Evolutionary conservation across 768 basidiomycete genomes (phyloP), one percentile per base, ranked within the genome.

Genomic region (Psilocybe tampanensis): DNA sequence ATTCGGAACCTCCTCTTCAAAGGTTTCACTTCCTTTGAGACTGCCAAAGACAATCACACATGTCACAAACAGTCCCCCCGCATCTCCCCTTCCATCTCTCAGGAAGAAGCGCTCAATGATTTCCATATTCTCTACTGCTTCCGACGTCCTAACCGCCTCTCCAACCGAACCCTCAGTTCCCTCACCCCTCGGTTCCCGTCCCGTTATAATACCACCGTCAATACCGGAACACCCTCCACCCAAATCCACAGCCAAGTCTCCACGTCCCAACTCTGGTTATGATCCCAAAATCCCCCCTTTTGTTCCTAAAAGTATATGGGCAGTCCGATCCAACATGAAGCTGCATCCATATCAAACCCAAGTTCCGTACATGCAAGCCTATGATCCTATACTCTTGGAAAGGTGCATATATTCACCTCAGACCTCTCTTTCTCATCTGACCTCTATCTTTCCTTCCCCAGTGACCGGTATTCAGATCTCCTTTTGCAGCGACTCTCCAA

Each of bases 341-440:
- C 66, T 84, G 21, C 86, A 88, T 62, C 83, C 86, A 2, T 85
- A 83, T 59, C 64, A 76, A 2, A 64, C 59, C 7, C 68, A 75
- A 17, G 82, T 78, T 13, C 80, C 83, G 1, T 89, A 89, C 64
- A 85, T 88, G 86, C 86, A 85, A 61, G 74, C 86, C 0, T 89
- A 88, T 59, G 82, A 86, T 51, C 73, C 78, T 22, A 72, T 81
- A 24, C 67, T 78, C 11, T 67, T 87, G 17, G 84, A 86, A 59
- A 88, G 79, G 89, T 88, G 58, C 61, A 83, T 72, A 11, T 26
- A 39, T 45, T 52, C 50, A 17, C 44, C 47, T 54, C 13, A 51
- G 44, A 47, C 55, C 33, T 52, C 15, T n/a, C 23, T 21, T 51
- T 24, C 43, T 45, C 44, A 23, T 34, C 49, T 41, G 47, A 55